Percentiles rank a stretch among this genome's conserved stretches.
phyloP scores from a whole-genome alignment of 176 grass and related monocot species.

The Musa troglodytarum region DNA sequence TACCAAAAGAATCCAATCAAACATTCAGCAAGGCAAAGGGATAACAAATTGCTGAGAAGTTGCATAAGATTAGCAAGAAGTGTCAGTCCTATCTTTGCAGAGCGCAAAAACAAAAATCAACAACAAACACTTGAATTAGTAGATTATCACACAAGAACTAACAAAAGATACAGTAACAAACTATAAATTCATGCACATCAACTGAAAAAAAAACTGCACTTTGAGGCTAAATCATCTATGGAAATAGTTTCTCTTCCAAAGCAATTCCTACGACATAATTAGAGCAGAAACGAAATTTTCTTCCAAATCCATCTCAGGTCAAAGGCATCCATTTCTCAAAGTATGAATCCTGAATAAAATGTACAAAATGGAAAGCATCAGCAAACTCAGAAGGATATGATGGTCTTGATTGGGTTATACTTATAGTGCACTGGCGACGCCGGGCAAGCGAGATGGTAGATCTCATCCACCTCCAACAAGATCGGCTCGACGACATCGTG shows the following conservation, averaged over 20 bases:
- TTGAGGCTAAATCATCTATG: not conserved
- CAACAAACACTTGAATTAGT: not conserved
- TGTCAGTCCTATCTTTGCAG: not conserved
- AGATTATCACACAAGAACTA: not conserved
- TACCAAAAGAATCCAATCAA: not conserved
- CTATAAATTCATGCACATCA: no score
- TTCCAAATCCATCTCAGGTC: not conserved
- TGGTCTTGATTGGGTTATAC: slow-evolving; percentile 98
- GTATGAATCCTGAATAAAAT: not conserved
- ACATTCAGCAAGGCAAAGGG: not conserved
- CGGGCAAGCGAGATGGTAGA: slow-evolving; percentile 98
- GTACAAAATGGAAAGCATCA: slow-evolving; percentile 1
- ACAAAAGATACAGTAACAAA: not conserved
- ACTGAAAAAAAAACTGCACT: no score
- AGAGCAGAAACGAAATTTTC: not conserved
- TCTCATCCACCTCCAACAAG: slow-evolving; percentile 97
- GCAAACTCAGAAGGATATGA: slow-evolving; percentile 61
- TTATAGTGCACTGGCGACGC: slow-evolving; percentile 97
- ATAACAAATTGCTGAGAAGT: not conserved
- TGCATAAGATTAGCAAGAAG: not conserved
- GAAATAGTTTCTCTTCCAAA: not conserved
- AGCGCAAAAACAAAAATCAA: not conserved
- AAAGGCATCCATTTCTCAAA: not conserved
- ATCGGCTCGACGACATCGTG: slow-evolving; percentile 97
- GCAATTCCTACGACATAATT: not conserved